A percentile compares a stretch with the other conserved stretches of the same genome.
Conservation (phyloP, 2,329 filamentous ascomycete species). For the Aspergillus novofumigatus region DNA sequence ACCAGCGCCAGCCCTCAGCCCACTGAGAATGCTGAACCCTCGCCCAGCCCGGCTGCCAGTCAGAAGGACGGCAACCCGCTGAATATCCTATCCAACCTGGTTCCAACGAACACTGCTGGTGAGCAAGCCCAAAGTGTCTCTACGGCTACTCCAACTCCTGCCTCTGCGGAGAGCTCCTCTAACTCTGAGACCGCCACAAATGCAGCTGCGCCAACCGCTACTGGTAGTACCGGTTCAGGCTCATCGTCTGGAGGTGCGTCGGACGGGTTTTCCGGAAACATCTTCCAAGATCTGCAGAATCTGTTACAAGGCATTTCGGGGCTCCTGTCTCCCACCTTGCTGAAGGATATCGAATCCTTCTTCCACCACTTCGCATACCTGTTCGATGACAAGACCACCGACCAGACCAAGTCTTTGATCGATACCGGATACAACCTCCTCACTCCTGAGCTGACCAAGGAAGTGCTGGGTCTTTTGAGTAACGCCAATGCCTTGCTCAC, state of each 20-base stretch:
- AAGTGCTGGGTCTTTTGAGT: constrained; percentile 12
- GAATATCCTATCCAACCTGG: neutral
- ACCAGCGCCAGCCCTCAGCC: neutral
- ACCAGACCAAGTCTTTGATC: constrained; percentile 26
- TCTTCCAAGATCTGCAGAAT: constrained; percentile 22
- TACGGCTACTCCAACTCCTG: neutral
- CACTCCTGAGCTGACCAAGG: constrained; percentile 22
- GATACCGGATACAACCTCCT: constrained; percentile 20
- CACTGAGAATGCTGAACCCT: neutral
- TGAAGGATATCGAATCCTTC: constrained; percentile 31
- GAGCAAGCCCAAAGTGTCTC: neutral
- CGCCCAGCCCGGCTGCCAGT: neutral
- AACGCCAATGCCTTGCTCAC: constrained; percentile 11
- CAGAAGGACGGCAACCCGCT: neutral
- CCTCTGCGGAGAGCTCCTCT: neutral
- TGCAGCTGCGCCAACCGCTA: constrained; percentile 1
- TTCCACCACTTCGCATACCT: constrained; percentile 32
- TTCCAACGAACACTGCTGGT: neutral
- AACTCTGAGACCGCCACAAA: neutral
- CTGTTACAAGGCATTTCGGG: constrained; percentile 30
- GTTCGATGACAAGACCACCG: constrained; percentile 29
- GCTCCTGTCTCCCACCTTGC: constrained; percentile 25
- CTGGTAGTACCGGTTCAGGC: constrained; percentile 5
- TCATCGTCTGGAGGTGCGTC: constrained; percentile 1
- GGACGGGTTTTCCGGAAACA: constrained; percentile 12